phyloP scores from a whole-genome alignment of 1,139 yeast species.

The Debaryomyces coudertii region DNA sequence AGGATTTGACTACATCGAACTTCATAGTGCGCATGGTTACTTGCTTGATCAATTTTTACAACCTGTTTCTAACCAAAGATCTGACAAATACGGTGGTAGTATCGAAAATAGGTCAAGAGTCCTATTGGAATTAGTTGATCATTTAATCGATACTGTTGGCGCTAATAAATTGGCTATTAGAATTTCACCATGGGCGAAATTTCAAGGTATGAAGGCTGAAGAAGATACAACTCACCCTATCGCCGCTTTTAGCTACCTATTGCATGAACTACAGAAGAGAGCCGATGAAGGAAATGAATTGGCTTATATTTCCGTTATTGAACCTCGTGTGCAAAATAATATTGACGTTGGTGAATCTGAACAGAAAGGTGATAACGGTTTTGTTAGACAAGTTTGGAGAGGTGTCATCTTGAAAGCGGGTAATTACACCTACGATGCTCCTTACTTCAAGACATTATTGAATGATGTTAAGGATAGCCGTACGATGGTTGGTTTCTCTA shows the following conservation, averaged over 20 bases:
- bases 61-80: constrained; percentile 53
- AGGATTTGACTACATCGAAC: constrained; percentile 71
- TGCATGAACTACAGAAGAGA: background rate
- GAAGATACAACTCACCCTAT: constrained; percentile 29
- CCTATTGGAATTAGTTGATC: constrained; percentile 56
- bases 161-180: constrained; percentile 23
- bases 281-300: constrained; percentile 22
- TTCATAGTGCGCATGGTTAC: constrained; percentile 74
- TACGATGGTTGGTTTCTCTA: constrained; percentile 42
- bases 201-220: constrained; percentile 34
- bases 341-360: constrained; percentile 17
- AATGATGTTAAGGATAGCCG: constrained; percentile 28
- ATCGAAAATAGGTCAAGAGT: constrained; percentile 64
- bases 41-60: constrained; percentile 61
- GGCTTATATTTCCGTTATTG: constrained; percentile 58
- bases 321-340: constrained; percentile 34
- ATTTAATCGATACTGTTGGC: constrained; percentile 41
- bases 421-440: too few relatives aligned
- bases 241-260: constrained; percentile 31
- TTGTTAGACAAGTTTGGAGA: constrained; percentile 47
- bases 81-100: constrained; percentile 57
- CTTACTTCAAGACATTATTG: constrained; percentile 20
- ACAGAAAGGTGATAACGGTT: constrained; percentile 30
- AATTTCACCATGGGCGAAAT: too few relatives aligned
- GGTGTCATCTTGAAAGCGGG: too few relatives aligned